Evolutionary conservation across 495 filamentous ascomycete species (phyloP), one percentile per base, ranked within the genome.

Genomic region (Hypoxylon fragiforme): DNA sequence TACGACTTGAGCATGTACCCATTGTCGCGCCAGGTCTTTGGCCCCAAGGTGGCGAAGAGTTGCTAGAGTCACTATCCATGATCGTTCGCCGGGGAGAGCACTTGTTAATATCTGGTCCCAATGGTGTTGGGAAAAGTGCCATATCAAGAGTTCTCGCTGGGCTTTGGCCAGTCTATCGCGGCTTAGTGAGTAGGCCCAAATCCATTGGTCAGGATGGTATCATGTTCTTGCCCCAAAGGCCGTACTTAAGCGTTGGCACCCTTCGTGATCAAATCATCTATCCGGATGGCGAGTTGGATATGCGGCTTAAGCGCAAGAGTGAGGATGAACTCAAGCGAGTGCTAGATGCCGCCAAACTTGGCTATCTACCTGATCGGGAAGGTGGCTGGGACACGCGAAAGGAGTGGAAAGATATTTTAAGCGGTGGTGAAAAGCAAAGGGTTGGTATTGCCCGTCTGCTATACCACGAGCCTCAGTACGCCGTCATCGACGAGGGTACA

Each of bases 181-280:
- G 77, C 16, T 79, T 99, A 4, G 90, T 96, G 22, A 91, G 86
- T 45, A 85, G 90, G 0, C 95, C 95, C 1, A 85, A 92, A 53
- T 77, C 73, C 14, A 80, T 85, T 20, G 94, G 91, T 19, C 76
- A 87, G 50, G 92, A 95, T 46, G 95, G 95, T 34, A 91, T 97
- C 71, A 97, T 99, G 92, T 96, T 97, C 76, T 83, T 97, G 32
- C 92, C 95, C 1, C 95, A 99, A 67, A 81, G 92, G 9, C 91
- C 92, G 0, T 99, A 99, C 65, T 81, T 97, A 14, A 90, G 86
- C 66, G 86, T 92, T 30, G 95, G 95, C n/a, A 99, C 95, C 3
- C 77, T 99, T 6, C 83, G 92, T 6, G 95, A 99, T 56, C 95
- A 99, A 69, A 91, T 99, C 51, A 96, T 97, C 70, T 99, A 99